A percentile compares a stretch with the other conserved stretches of the same genome.
Conservation (phyloP, 2,329 filamentous ascomycete species). For the Fusarium irregulare region DNA sequence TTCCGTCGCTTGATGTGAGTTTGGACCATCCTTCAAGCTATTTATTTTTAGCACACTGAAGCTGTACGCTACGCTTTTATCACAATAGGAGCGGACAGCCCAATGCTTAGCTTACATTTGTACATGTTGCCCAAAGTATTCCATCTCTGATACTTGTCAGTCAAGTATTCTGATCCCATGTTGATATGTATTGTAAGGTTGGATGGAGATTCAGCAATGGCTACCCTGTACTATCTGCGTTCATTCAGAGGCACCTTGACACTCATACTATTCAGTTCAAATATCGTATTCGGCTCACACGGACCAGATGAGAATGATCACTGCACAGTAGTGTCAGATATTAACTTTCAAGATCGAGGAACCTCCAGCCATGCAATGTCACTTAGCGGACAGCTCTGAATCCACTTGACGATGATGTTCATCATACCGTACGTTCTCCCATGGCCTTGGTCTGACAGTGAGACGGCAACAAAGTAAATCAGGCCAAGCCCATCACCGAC, state of each 20-base stretch:
- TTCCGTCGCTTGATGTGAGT: not conserved
- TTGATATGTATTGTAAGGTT: not conserved
- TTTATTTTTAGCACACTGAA: not conserved
- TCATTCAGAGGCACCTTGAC: not conserved
- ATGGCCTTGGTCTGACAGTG: not conserved
- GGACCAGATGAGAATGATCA: not conserved
- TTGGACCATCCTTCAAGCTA: not conserved
- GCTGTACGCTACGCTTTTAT: too few species aligned
- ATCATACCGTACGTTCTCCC: not conserved
- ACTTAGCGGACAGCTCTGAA: not conserved
- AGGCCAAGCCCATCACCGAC: not conserved
- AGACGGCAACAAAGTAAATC: not conserved
- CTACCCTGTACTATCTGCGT: not conserved
- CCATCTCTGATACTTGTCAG: not conserved
- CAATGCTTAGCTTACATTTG: not conserved
- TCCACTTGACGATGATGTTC: not conserved
- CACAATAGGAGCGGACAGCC: too few species aligned
- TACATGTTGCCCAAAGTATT: fast-evolving
- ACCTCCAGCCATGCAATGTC: not conserved
- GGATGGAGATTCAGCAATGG: not conserved
- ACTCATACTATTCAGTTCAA: not conserved
- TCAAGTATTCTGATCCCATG: not conserved
- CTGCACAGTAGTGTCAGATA: not conserved
- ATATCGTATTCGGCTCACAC: not conserved
- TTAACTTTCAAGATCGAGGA: not conserved